Base-by-base conservation (phyloP, 192 early-diverging fungal genomes). In the Umbelopsis ramanniana region DNA sequence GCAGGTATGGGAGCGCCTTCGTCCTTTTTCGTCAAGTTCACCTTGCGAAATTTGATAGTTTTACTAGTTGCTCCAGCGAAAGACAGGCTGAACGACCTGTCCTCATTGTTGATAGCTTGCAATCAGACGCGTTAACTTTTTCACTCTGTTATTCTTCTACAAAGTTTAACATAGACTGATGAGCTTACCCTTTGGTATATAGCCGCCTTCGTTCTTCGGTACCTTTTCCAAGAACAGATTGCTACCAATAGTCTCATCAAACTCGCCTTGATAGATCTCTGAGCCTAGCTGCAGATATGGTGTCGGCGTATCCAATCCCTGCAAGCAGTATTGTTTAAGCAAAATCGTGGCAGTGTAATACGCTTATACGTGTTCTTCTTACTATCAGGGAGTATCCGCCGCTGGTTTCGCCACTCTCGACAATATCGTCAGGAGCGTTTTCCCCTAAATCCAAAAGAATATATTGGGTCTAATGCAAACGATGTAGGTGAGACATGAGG, bases 221-320 rank as follows among this genome's bases (percentile, higher is more conserved):
- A 63, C 33, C 26, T 37, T 63, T 37, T 63, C 57, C 57, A 63
- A 63, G 26, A 63, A 26, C 29, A 63, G 19, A 26, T 63, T 63
- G 17, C 57, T 63, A n/a, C 57, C 57, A 19, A 63, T 63, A 4
- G 57, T 63, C 14, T 63, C 57, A 35, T 63, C 57, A 37, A 29
- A 35, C 11, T 63, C 15, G 26, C 57, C 57, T 63, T 63, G 26
- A 37, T 63, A 63, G 11, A 63, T 35, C 26, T 63, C 57, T 19
- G 57, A n/a, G 23, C 57, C 57, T 35, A 63, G 57, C 33, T 63
- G 57, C 7, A 63, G 33, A 35, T 29, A 63, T 3, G 57, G 57
- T 19, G 57, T 63, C 2, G 57, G 57, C 17, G 57, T 63, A 37
- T 63, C 33, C 29, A 63, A 19, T 38, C 57, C 57, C 57, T 63